Evolutionary conservation across 2,329 filamentous ascomycete species (phyloP), one percentile per base, ranked within the genome.

Genomic region (Colletotrichum sansevieriae): DNA sequence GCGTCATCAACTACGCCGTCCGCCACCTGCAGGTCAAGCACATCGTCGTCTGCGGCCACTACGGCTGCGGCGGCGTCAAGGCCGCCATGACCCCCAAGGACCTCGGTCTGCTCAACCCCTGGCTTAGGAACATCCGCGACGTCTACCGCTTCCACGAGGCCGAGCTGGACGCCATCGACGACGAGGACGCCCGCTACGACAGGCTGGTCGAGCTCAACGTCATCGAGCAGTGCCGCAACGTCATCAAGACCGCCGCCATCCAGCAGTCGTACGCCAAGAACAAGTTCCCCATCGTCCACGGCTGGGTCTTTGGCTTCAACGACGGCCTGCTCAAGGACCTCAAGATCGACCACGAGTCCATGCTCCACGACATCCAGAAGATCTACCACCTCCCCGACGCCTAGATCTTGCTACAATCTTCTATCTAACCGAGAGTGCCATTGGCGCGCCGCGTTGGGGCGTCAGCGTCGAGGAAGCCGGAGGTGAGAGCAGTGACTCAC

Each of bases 1-100:
- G 88, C 78, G 94, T 97, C 74, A 93, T 97, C 80, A 90, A 96
- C 78, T 98, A 94, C 78, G 92, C 94, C 72, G 93, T 97, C 72
- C 84, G 87, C 74, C 90, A 95, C 79, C 86, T 97, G 46, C 86
- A 92, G 77, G 91, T 94, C 78, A 93, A 93, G 83, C 91, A 94
- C 83, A 92, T 94, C 74, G 85, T 94, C 72, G 90, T 94, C 66
- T 94, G 91, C 79, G 91, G 91, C 25, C 91, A 94, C 84, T 93
- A 93, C 83, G 90, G 90, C 78, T 94, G 91, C 80, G 91, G 91
- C 56, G 91, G 91, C 71, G 90, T 93, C 78, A 90, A 92, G 80
- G 91, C 91, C 41, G 91, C 91, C 79, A 89, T 91, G 85, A 91
- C 89, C 0, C 87, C 90, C 73, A 87, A 90, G 77, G 90, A 93